Evolutionary conservation across 2,329 filamentous ascomycete species (phyloP), one percentile per base, ranked within the genome.

Genomic region (Fusarium lyarnte): DNA sequence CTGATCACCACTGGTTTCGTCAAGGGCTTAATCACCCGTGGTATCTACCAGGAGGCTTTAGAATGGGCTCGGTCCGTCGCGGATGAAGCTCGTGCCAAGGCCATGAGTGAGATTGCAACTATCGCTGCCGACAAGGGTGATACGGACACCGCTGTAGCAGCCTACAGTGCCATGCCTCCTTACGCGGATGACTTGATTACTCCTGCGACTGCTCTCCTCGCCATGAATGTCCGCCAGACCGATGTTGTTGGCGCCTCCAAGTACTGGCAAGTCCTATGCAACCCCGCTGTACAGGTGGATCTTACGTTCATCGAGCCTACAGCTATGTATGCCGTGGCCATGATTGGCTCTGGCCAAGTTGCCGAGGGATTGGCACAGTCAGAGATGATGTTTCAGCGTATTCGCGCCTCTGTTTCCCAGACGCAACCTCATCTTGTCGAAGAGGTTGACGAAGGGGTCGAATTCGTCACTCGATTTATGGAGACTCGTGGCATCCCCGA

Each of bases 301-400:
- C 80, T 87, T 59, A 85, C 90, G 36, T 92, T 97, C 81, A 92
- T 97, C 70, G 94, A 97, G 83, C 93, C 94, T 29, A 92, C 94
- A 17, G 90, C 93, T 63, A 97, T 98, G 94, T 97, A 95, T 78
- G 90, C 93, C 19, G 90, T 97, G 63, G 94, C 94, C 52, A 86
- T 98, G 81, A 92, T 98, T 79, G 93, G 93, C 59, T 94, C 93
- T 70, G 94, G 94, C 45, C 91, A 94, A 77, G 89, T 95, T 53
- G 90, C 92, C n/a, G 93, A 95, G 78, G 96, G 92, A 54, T 83
- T 98, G 65, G 85, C 87, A 17, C 90, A 96, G 79, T 91, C 93
- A 14, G 93, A 96, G 76, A 86, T 91, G 78, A 97, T 97, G 93
- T 97, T 98, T 81, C 86, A 91, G 78, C 91, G 93, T 68, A 94